These are phyloP conservation scores for Trichothecium roseum DNA, from an alignment of 2,329 filamentous ascomycete species.

Conservation along the genomic window DNA sequence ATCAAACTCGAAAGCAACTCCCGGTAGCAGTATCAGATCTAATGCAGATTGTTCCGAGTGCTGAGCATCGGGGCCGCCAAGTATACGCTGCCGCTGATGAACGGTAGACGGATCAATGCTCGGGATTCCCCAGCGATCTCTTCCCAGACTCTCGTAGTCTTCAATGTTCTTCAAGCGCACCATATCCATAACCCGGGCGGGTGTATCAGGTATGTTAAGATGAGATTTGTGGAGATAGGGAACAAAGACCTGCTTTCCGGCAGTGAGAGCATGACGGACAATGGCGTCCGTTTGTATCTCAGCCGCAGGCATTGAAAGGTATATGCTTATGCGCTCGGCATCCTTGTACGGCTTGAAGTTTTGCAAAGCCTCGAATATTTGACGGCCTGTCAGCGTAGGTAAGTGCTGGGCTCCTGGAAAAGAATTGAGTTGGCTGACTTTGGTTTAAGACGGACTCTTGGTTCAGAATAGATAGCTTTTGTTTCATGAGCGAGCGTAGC, in stretches of 20 bases:
- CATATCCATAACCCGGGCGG: conserved; percentile 83
- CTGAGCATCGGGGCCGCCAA: conserved; percentile 47
- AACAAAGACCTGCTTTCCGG: conserved; percentile 80
- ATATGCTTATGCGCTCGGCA: conserved; percentile 71
- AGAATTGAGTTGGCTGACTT: conserved; percentile 39
- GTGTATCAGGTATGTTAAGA: conserved; percentile 37
- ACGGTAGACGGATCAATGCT: conserved; percentile 61
- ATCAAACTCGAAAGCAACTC: conserved; percentile 76
- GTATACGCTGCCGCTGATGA: conserved; percentile 56
- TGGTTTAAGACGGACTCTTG: conserved; percentile 54
- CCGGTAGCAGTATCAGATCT: conserved; percentile 84
- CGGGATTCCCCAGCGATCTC: conserved; percentile 93
- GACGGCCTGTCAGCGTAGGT: conserved; percentile 39
- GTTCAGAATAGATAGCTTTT: conserved; percentile 49
- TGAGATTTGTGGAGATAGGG: conserved; percentile 69
- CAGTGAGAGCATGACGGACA: conserved; percentile 65
- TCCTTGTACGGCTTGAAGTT: conserved; percentile 63
- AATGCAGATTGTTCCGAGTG: conserved; percentile 40
- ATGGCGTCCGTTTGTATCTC: conserved; percentile 80
- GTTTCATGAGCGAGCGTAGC: conserved; percentile 60
- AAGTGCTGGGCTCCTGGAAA: background rate
- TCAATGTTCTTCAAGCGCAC: conserved; percentile 60
- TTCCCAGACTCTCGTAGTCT: conserved; percentile 68
- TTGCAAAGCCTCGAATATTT: conserved; percentile 54
- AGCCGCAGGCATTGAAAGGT: conserved; percentile 81